These are phyloP conservation scores for Fraxinus floribunda DNA, from an alignment of 305 asterid genomes.

Conservation along the genomic window DNA sequence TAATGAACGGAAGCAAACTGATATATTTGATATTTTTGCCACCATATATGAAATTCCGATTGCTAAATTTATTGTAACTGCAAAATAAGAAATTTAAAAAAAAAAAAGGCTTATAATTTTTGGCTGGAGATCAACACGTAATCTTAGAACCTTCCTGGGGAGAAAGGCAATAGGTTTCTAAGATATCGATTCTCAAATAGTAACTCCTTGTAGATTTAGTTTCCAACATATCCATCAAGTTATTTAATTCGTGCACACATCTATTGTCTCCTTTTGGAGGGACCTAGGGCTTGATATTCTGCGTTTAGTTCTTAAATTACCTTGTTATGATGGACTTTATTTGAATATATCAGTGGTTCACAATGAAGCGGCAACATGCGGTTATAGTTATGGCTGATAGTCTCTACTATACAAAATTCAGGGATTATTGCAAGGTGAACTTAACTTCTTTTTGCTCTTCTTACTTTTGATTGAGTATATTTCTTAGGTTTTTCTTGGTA, in stretches of 20 bases:
- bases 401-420: conserved; percentile 73
- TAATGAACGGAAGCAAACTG: not conserved
- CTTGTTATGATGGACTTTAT: conserved; percentile 15
- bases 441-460: not conserved
- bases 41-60: not conserved
- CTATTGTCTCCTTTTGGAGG: conserved; percentile 3
- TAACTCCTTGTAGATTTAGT: not conserved
- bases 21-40: not conserved
- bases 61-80: not conserved
- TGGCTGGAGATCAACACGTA: not conserved
- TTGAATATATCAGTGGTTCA: conserved; percentile 54
- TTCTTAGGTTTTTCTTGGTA: not conserved
- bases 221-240: not conserved
- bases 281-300: not conserved
- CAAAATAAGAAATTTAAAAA: not conserved
- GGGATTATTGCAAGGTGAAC: conserved; percentile 72
- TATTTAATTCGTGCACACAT: not conserved
- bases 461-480: not conserved
- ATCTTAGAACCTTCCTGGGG: not conserved
- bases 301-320: not conserved
- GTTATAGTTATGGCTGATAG: conserved; percentile 64
- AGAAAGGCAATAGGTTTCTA: not conserved
- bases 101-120: not conserved
- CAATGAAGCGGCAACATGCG: conserved; percentile 86
- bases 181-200: not conserved